Evolutionary conservation across 257 asterid species (phyloP), one percentile per base, ranked within the genome.

Genomic region (Solanum sitiens): DNA sequence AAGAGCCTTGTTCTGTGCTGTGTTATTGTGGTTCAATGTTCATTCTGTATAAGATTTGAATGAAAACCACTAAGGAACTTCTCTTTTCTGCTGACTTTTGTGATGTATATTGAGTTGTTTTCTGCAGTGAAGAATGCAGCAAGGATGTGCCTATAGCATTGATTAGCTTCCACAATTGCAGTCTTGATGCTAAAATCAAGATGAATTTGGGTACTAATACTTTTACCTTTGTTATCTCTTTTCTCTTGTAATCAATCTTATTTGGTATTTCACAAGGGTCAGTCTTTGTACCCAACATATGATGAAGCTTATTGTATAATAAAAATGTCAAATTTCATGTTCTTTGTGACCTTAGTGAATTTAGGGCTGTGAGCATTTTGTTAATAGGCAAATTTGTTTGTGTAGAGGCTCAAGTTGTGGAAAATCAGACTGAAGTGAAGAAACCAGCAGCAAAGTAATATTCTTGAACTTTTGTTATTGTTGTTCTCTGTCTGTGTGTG

Each of bases 61-160:
- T 30, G 75, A 30, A 68, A 16, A 14, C 15, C 20, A 13, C 11
- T 6, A 13, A 18, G 23, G 75, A 1, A 32, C 30, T 7, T 32
- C 23, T 32, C 3, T 71, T 40, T 33, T 8, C 11, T 68, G 74
- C 16, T 70, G 23, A 1, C 0, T 1, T 15, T 15, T 71, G 76
- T 71, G 42, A 71, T 7, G 15, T 12, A 63, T 39, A 30, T 7
- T 53, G 14, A 11, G 7, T 7, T 18, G 86, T 87, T 45, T 5
- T 12, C 1, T 87, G 89, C 93, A 96, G 99, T 47, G 95, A 90
- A 6, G 98, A 89, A 87, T 96, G 98, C 88, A 87, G 88, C 86
- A 95, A 91, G 37, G 96, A 94, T 89, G 99, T 95, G 5, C 93
- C 98, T 0, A 95, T 96, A 23, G 98, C 98, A 27, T 89, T 95